These are phyloP conservation scores for Russula sp. DNA, from an alignment of 768 basidiomycete species.

Conservation along the genomic window DNA sequence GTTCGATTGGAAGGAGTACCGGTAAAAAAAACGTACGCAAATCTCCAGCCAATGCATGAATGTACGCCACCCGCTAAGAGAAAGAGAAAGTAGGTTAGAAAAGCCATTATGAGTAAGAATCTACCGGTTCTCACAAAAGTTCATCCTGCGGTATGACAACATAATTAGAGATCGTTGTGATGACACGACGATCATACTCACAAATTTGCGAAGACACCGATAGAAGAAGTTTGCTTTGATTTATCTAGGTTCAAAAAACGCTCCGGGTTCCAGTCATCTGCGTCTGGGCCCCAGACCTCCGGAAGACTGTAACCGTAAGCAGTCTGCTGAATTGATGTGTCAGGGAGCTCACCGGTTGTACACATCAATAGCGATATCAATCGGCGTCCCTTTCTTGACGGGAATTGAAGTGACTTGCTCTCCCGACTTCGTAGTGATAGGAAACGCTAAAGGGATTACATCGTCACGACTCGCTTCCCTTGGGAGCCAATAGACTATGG, in stretches of 20 bases:
- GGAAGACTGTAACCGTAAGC: neutral
- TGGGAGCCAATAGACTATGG: slow-evolving; percentile 3
- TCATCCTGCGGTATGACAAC: neutral
- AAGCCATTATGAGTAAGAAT: neutral
- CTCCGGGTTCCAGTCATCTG: too few species aligned
- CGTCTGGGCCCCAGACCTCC: slow-evolving; percentile 1
- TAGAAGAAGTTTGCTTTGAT: neutral
- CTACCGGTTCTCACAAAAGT: neutral
- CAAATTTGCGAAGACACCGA: slow-evolving; percentile 2
- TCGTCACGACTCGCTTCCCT: slow-evolving; percentile 22
- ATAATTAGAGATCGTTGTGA: too few species aligned
- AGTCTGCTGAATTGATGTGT: neutral
- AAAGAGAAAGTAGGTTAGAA: too few species aligned
- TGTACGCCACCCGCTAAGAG: neutral
- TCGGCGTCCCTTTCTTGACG: neutral
- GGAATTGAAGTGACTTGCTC: slow-evolving; percentile 2
- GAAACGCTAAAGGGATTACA: slow-evolving; percentile 22
- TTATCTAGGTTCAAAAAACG: too few species aligned
- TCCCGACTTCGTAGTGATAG: neutral
- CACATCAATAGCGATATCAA: neutral
- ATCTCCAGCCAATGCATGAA: slow-evolving; percentile 7
- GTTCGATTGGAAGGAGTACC: neutral
- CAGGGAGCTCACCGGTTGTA: neutral
- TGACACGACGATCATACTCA: neutral
- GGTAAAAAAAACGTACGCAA: neutral